Base-by-base conservation (phyloP, 23 red algal species). In the Gracilaria domingensis region DNA sequence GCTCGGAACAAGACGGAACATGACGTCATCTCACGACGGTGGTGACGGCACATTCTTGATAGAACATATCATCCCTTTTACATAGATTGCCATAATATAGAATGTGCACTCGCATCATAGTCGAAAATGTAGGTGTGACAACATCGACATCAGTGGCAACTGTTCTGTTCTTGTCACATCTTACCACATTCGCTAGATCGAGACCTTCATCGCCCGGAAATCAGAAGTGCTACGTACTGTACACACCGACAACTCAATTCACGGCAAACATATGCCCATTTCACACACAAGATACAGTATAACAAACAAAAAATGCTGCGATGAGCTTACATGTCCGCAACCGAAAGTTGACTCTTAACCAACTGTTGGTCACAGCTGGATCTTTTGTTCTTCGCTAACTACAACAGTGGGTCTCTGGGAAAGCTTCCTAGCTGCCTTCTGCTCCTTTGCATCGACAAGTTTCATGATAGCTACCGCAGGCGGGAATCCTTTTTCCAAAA, bases 401-500 rank as follows among this genome's bases (percentile, higher is more conserved):
- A 66, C 57, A 13, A 80, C 33, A 12, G 56, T 18, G 8, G 87
- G 21, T 26, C 64, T 54, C 44, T 90, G 74, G 20, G 76, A 60
- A 5, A 90, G 87, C 30, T 79, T 90, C 69, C 77, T 93, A 16
- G 90, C 81, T 7, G 90, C 85, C 71, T 79, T 86, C 55, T 95
- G 82, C 36, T 95, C 75, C 59, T 95, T 95, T 4, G 84, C 85
- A 26, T 95, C 93, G 5, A 95, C 86, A 25, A 95, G 76, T 51
- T 84, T 90, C 84, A 90, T 95, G 57, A 88, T 88, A 8, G 87
- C 79, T 12, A 95, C 79, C 12, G 93, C 93, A 8, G 93, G 93
- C 24, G 93, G 93, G 72, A 95, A 95, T 47, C 86, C 75, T 37
- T 82, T 85, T 67, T 95, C 84, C 40, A 95, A 79, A 29, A 95